These are phyloP conservation scores for Malassezia psittaci DNA, from an alignment of 1,284 basidiomycete species.

Conservation along the genomic window DNA sequence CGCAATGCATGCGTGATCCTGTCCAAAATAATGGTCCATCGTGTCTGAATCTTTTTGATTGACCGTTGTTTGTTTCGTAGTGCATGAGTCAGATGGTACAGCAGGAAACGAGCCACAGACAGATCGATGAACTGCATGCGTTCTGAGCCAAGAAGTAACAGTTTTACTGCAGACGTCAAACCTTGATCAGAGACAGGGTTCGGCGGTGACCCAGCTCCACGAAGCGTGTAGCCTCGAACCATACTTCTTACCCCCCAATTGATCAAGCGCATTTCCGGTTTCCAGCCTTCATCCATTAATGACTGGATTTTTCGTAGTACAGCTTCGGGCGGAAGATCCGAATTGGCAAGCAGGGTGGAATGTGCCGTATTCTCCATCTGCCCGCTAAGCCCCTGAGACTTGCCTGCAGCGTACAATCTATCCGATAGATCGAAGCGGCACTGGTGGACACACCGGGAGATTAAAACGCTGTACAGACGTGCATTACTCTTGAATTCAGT, in stretches of 20 bases:
- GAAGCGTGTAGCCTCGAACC: conserved; percentile 6
- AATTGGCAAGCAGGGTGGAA: neutral
- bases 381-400: neutral
- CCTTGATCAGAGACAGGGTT: neutral
- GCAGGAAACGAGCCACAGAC: conserved; percentile 7
- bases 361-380: neutral
- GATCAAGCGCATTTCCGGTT: neutral
- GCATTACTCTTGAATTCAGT: neutral
- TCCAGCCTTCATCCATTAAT: conserved; percentile 12
- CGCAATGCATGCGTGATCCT: neutral
- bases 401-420: neutral
- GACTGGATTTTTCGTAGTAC: neutral
- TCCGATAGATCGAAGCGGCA: neutral
- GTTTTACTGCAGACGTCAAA: neutral
- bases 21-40: neutral
- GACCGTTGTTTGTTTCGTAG: neutral
- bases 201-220: neutral
- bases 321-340: neutral
- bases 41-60: neutral
- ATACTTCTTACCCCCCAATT: conserved; percentile 9
- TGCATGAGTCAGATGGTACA: conserved; percentile 4
- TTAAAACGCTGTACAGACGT: conserved; percentile 11
- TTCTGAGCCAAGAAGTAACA: neutral
- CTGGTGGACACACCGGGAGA: neutral
- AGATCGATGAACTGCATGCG: conserved; percentile 1